Percentiles rank a stretch among this genome's conserved stretches.
phyloP scores from a whole-genome alignment of 2,329 filamentous ascomycete genomes.

The Celoporthe dispersa region DNA sequence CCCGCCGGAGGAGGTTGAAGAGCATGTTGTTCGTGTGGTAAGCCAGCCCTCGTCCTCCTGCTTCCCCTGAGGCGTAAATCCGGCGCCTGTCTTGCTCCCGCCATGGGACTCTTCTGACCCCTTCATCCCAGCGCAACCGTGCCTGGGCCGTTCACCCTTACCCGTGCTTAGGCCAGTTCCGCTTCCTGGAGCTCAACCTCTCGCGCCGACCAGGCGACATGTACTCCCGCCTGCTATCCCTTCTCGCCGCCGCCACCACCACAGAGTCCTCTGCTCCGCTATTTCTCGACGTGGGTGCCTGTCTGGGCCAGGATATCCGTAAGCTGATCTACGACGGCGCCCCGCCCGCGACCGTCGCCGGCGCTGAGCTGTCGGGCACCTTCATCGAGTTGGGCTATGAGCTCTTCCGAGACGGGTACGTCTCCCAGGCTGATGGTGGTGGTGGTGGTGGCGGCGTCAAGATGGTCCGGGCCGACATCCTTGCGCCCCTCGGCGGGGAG shows the following conservation, averaged over 20 bases:
- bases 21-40: conserved; percentile 25
- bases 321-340: conserved; percentile 45
- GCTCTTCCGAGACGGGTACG: conserved; percentile 41
- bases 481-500: conserved; percentile 38
- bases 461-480: conserved; percentile 39
- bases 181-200: conserved; percentile 47
- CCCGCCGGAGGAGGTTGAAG: conserved; percentile 16
- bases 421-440: background rate
- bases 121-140: conserved; percentile 30
- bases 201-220: conserved; percentile 34
- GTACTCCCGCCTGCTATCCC: conserved; percentile 37
- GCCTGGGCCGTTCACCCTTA: conserved; percentile 41
- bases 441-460: conserved; percentile 28
- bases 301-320: conserved; percentile 49
- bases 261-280: conserved; percentile 30
- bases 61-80: background rate
- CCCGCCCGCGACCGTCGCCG: conserved; percentile 37
- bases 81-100: background rate
- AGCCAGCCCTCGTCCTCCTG: background rate
- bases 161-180: conserved; percentile 48
- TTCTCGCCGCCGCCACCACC: conserved; percentile 29
- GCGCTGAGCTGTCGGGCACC: conserved; percentile 41
- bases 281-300: conserved; percentile 49
- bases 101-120: background rate
- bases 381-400: conserved; percentile 48